These are phyloP conservation scores for Physcia stellaris DNA, from an alignment of 495 filamentous ascomycete genomes.

Conservation along the genomic window DNA sequence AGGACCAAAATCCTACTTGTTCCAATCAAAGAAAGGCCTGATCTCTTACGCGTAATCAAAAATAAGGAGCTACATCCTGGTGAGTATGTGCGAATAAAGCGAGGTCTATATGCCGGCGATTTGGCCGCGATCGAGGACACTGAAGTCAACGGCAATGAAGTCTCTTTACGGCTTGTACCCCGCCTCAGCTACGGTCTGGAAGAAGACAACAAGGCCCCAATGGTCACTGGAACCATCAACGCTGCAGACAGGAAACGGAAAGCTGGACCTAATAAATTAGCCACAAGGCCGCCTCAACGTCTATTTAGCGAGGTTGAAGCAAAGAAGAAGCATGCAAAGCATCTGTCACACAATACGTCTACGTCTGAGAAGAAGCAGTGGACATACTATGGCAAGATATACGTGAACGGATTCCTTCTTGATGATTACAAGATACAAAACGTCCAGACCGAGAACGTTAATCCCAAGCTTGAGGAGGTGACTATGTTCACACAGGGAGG, in stretches of 20 bases:
- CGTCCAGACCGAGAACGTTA: conserved; percentile 72
- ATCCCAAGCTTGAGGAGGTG: conserved; percentile 88
- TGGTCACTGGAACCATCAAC: conserved; percentile 23
- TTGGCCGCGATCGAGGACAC: conserved; percentile 89
- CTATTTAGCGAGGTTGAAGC: conserved; percentile 92
- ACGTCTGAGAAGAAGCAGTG: conserved; percentile 57
- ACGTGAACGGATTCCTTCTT: conserved; percentile 82
- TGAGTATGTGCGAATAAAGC: conserved; percentile 80
- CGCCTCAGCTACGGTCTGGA: conserved; percentile 82
- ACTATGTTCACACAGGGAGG: conserved; percentile 77
- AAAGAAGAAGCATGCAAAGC: conserved; percentile 68
- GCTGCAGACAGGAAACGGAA: conserved; percentile 56
- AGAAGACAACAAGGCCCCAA: conserved; percentile 54
- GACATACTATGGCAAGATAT: conserved; percentile 73
- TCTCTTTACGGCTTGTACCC: conserved; percentile 75
- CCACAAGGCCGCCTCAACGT: conserved; percentile 65
- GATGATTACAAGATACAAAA: conserved; percentile 87
- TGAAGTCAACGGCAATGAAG: conserved; percentile 80
- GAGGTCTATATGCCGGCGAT: conserved; percentile 75
- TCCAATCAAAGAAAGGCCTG: conserved; percentile 95
- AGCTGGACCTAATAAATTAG: conserved; percentile 26
- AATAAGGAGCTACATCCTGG: conserved; percentile 75
- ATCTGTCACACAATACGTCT: conserved; percentile 41
- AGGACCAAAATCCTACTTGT: conserved; percentile 70
- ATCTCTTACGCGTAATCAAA: conserved; percentile 79